phyloP scores from a whole-genome alignment of 306 rosid species.

The Erythrophleum fordii region DNA sequence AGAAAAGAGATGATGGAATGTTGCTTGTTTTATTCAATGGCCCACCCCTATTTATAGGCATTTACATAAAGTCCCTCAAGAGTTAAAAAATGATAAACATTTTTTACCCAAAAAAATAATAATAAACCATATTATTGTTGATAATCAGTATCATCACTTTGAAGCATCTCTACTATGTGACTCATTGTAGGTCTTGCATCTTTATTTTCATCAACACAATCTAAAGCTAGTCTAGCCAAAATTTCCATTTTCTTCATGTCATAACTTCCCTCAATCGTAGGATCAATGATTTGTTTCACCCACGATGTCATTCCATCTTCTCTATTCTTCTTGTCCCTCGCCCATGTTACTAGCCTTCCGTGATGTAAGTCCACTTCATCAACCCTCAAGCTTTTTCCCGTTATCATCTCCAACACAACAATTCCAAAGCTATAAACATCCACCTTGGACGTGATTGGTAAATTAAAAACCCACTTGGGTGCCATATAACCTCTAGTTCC shows the following conservation, averaged over 20 bases:
- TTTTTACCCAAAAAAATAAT: too few species aligned
- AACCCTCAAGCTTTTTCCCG: conserved; percentile 31
- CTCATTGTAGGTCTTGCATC: conserved; percentile 49
- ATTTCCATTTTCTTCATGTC: conserved; percentile 27
- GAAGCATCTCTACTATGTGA: conserved; percentile 44
- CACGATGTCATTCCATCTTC: background rate
- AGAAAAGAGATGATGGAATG: too few species aligned
- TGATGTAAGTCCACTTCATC: conserved; percentile 27
- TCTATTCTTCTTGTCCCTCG: conserved; percentile 36
- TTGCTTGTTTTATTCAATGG: too few species aligned
- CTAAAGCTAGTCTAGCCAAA: conserved; percentile 31
- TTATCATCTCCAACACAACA: conserved; percentile 47
- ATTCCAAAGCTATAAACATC: conserved; percentile 57
- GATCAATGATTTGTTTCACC: conserved; percentile 40
- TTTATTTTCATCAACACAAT: conserved; percentile 41
- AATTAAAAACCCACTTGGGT: conserved; percentile 50
- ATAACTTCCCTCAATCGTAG: conserved; percentile 23
- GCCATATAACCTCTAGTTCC: conserved; percentile 63
- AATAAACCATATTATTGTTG: too few species aligned
- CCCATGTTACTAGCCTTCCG: conserved; percentile 44
- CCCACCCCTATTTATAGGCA: too few species aligned
- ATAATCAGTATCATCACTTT: background rate
- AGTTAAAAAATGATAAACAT: too few species aligned
- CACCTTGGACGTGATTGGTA: conserved; percentile 53
- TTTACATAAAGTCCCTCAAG: too few species aligned